phyloP scores from a whole-genome alignment of 805 yeast species.

The Metschnikowia continentalis region DNA sequence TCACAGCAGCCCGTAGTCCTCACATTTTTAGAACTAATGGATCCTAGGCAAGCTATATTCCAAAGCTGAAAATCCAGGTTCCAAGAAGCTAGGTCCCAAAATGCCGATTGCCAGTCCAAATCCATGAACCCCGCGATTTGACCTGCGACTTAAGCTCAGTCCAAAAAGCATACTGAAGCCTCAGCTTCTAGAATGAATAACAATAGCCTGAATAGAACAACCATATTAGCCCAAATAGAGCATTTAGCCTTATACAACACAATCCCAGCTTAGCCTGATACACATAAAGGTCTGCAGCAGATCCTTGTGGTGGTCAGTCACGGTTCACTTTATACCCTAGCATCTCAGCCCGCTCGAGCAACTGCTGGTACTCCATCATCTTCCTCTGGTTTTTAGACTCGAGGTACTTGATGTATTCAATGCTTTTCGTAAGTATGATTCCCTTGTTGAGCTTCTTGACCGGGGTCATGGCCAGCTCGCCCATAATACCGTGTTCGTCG shows the following conservation, averaged over 20 bases:
- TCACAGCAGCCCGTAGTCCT: not conserved
- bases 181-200: too few species aligned
- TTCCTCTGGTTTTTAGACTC: constrained; percentile 55
- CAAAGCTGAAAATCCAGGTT: too few species aligned
- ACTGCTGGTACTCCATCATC: constrained; percentile 48
- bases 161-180: not conserved
- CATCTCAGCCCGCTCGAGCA: constrained; percentile 35
- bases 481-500: constrained; percentile 30
- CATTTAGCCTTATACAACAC: too few species aligned
- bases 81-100: too few species aligned
- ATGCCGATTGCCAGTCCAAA: too few species aligned
- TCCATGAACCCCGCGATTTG: not conserved
- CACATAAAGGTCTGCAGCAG: not conserved
- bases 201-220: too few species aligned
- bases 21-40: too few species aligned
- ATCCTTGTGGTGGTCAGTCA: not conserved
- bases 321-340: constrained; percentile 21
- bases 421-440: constrained; percentile 69
- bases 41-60: too few species aligned
- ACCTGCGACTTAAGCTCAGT: not conserved
- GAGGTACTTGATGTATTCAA: constrained; percentile 73
- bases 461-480: constrained; percentile 55
- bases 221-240: too few species aligned
- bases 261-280: too few species aligned
- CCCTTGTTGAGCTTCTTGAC: constrained; percentile 76